Evolutionary conservation across 1,284 basidiomycete species (phyloP), one percentile per base, ranked within the genome.

Genomic region (Phellopilus nigrolimitatus): DNA sequence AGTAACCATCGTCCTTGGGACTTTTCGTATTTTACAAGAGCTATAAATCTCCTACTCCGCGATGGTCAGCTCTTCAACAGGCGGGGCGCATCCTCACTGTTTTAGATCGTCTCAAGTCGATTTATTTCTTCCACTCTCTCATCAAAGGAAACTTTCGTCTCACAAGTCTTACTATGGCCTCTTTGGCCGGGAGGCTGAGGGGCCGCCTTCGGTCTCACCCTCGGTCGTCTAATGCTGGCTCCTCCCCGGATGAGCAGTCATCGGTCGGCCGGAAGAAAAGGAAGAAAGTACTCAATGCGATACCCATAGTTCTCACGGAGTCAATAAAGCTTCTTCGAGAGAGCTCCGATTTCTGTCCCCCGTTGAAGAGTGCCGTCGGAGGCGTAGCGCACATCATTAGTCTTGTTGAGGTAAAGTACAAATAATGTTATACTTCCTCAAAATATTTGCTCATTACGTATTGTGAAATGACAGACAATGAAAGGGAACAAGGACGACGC

Each of bases 361-460:
- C 43, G 12, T 31, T 45, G 43, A 27, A 45, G 43, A 45, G 43
- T 31, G 43, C 43, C 10, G 25, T 45, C n/a, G 43, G 43, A 31
- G 27, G 25, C 13, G 6, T 45, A 4, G 15, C 17, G 9, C 38
- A 39, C 7, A 24, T 39, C 4, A 17, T 39, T 8, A 17, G 22
- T 24, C 10, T 39, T 39, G 17, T 39, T 17, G 12, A 39, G 38
- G 38, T 39, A 12, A 7, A n/a, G n/a, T 33, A 2, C 3, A 3
- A n/a, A 30, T 22, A 1, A n/a, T 31, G 12, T 28, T 1, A 4
- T 15, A 4, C 12, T 15, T 7, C 25, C 7, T 30, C 12, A 10
- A 5, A 15, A 13, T 30, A 1, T 6, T 33, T 44, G 2, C 40
- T n/a, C n/a, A n/a, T 15, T 17, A 21, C 13, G 13, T 31, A 7